Percentiles rank a stretch among this genome's conserved stretches.
Conservation (phyloP, 371 early-diverging fungal species). For the Conidiobolus incongruus region DNA sequence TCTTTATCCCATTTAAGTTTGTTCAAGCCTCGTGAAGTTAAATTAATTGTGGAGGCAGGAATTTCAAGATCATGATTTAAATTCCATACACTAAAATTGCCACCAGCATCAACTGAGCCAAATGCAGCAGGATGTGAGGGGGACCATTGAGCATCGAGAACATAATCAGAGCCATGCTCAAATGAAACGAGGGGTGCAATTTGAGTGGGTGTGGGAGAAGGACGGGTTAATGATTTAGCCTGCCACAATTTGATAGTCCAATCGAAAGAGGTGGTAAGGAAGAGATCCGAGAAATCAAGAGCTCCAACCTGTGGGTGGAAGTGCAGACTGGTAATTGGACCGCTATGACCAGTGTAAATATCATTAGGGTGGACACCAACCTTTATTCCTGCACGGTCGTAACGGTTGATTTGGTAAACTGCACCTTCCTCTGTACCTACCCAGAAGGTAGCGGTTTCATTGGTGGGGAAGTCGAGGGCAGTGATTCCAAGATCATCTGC, state of each 20-base stretch:
- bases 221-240: constrained; percentile 42
- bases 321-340: constrained; percentile 69
- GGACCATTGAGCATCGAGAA: constrained; percentile 90
- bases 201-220: constrained; percentile 24
- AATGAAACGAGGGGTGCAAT: constrained; percentile 53
- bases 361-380: constrained; percentile 77
- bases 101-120: constrained; percentile 76
- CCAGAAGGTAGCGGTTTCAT: constrained; percentile 79
- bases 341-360: constrained; percentile 68
- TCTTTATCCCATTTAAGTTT: constrained; percentile 81
- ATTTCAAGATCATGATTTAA: constrained; percentile 72
- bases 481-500: constrained; percentile 88
- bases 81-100: constrained; percentile 77
- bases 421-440: constrained; percentile 92
- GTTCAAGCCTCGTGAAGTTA: constrained; percentile 62
- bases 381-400: constrained; percentile 82
- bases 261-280: constrained; percentile 74
- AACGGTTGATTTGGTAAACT: constrained; percentile 77
- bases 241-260: constrained; percentile 94
- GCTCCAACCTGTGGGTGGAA: constrained; percentile 70
- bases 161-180: constrained; percentile 82
- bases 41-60: constrained; percentile 38
- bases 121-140: constrained; percentile 85
- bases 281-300: constrained; percentile 70
- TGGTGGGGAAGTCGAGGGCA: constrained; percentile 66